A percentile compares a stretch with the other conserved stretches of the same genome.
These are phyloP conservation scores for Arthrobotrys musiformis DNA, from an alignment of 2,329 filamentous ascomycete genomes.

Conservation along the genomic window DNA sequence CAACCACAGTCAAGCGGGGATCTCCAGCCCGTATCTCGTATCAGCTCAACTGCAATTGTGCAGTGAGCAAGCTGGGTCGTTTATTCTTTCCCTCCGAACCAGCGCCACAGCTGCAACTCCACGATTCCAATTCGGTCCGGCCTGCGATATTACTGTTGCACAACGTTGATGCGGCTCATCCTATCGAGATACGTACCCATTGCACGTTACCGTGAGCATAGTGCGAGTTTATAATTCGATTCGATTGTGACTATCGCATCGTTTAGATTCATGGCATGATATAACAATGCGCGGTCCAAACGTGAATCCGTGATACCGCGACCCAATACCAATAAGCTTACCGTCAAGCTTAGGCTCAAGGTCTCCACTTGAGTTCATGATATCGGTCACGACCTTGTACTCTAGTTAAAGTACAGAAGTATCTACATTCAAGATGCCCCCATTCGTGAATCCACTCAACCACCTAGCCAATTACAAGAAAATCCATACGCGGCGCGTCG, in stretches of 20 bases:
- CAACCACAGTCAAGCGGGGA: background rate
- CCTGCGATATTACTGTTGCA: background rate
- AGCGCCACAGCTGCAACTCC: background rate
- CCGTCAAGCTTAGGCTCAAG: background rate
- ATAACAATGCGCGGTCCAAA: no score
- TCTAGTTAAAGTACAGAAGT: no score
- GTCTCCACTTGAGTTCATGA: background rate
- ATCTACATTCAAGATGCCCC: background rate
- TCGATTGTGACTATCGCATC: no score
- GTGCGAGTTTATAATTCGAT: no score
- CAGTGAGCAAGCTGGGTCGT: background rate
- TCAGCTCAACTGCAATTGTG: background rate
- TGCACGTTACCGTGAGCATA: no score
- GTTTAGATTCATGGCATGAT: no score
- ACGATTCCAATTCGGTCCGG: background rate
- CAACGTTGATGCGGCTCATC: background rate
- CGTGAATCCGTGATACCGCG: background rate
- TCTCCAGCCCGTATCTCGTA: background rate
- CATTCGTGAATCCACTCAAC: background rate
- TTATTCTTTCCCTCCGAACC: constrained; percentile 2
- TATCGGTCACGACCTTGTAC: background rate
- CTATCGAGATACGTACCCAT: no score
- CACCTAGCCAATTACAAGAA: no score
- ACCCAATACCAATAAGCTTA: background rate
- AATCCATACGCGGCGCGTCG: no score